A percentile compares a stretch with the other conserved stretches of the same genome.
Evolutionary conservation across 371 early-diverging fungal species (phyloP).

Genomic region (Actinomucor elegans): DNA sequence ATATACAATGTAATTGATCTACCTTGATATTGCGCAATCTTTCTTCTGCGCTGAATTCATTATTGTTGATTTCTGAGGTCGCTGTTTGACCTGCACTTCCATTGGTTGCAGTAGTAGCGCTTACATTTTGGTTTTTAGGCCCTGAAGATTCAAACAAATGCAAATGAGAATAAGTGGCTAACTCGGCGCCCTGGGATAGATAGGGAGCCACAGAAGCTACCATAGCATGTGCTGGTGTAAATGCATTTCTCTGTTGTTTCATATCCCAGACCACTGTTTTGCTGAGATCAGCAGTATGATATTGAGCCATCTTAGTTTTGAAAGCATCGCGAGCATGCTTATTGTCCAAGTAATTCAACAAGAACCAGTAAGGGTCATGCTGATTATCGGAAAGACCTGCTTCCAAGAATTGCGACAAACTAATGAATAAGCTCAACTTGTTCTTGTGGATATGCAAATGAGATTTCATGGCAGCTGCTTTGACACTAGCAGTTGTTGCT

Average conservation of each 20-base stretch:
- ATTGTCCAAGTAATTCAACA: slow-evolving; percentile 48
- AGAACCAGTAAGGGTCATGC: slow-evolving; percentile 50
- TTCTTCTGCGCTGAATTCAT: slow-evolving; percentile 25
- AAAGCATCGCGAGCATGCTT: slow-evolving; percentile 48
- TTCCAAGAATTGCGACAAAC: slow-evolving; percentile 42
- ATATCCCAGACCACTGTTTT: slow-evolving; percentile 18
- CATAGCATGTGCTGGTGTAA: slow-evolving; percentile 20
- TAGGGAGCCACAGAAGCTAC: slow-evolving; percentile 16
- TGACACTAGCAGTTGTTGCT: slow-evolving; percentile 26
- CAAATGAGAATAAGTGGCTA: slow-evolving; percentile 29
- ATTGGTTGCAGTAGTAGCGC: neutral
- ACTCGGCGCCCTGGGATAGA: slow-evolving; percentile 11
- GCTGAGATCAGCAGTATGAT: slow-evolving; percentile 1
- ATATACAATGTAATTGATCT: too few species aligned
- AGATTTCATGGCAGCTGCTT: slow-evolving; percentile 40
- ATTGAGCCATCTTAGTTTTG: slow-evolving; percentile 23
- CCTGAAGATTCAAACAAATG: slow-evolving; percentile 43
- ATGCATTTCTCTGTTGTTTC: slow-evolving; percentile 10
- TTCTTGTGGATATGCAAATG: slow-evolving; percentile 48
- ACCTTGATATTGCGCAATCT: slow-evolving; percentile 25
- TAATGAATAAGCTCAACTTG: slow-evolving; percentile 36
- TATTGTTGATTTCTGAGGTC: slow-evolving; percentile 2
- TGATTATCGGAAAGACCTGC: slow-evolving; percentile 37
- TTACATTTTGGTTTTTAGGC: slow-evolving; percentile 5
- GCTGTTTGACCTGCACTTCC: slow-evolving; percentile 11